Evolutionary conservation across 306 rosid genomes (phyloP).

Genomic region (cucumber (Cucumis sativus)): DNA sequence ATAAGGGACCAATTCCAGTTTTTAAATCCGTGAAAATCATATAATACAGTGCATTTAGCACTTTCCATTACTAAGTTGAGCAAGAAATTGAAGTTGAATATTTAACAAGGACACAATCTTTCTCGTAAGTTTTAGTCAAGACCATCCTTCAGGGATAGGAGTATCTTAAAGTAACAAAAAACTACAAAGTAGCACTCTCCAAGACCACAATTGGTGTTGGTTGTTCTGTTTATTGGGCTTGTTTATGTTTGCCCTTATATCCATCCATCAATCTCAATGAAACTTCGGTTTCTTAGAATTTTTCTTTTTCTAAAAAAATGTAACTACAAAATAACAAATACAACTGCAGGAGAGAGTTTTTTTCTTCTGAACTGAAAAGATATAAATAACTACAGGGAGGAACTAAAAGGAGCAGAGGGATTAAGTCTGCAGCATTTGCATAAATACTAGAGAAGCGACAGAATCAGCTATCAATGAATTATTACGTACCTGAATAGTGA

Average conservation of each 20-base stretch:
- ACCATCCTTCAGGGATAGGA: neutral
- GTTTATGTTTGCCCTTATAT: too few species aligned
- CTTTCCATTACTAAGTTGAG: neutral
- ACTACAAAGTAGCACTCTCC: neutral
- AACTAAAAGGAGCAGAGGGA: neutral
- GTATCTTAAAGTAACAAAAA: neutral
- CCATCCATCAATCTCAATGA: too few species aligned
- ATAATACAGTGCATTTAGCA: neutral
- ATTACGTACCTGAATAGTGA: slow-evolving; percentile 69
- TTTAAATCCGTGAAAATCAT: neutral
- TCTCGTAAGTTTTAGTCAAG: neutral
- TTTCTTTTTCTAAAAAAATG: too few species aligned
- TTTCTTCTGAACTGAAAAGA: neutral
- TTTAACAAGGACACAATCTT: neutral
- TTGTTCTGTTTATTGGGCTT: too few species aligned
- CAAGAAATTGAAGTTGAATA: neutral
- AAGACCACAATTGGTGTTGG: too few species aligned
- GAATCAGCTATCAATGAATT: slow-evolving; percentile 10
- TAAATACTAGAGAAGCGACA: neutral
- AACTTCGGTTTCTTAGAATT: too few species aligned
- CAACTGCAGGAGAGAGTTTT: neutral
- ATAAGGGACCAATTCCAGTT: neutral
- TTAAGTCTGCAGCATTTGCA: neutral
- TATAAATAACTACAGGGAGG: neutral
- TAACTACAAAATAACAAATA: neutral